phyloP scores from a whole-genome alignment of 169 alveolate species.

The Cryptosporidium meleagridis region DNA sequence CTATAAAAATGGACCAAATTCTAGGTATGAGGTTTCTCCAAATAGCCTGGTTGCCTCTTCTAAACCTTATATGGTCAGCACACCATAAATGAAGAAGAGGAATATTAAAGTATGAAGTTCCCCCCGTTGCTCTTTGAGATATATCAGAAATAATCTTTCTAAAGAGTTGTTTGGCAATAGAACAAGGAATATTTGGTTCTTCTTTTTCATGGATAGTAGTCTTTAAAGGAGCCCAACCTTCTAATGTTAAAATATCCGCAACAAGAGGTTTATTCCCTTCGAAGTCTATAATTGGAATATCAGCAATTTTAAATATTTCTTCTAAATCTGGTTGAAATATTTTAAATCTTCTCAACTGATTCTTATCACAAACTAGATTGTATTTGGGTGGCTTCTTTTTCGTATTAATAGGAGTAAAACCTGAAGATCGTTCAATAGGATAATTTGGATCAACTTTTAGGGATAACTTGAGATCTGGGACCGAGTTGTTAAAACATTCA shows the following conservation, averaged over 20 bases:
- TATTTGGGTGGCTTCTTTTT: conserved; percentile 51
- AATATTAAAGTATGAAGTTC: conserved; percentile 60
- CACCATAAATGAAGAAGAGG: conserved; percentile 66
- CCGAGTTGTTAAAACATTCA: conserved; percentile 21
- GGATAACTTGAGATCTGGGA: conserved; percentile 27
- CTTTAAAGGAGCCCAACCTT: conserved; percentile 66
- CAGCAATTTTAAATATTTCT: conserved; percentile 14
- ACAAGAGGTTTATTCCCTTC: conserved; percentile 36
- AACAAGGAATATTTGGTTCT: conserved; percentile 46
- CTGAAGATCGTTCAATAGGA: conserved; percentile 23
- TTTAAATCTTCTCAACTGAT: conserved; percentile 54
- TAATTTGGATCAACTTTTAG: conserved; percentile 36
- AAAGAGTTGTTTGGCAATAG: conserved; percentile 60
- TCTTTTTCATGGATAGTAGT: conserved; percentile 43
- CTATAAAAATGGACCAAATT: conserved; percentile 44
- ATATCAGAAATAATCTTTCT: conserved; percentile 51
- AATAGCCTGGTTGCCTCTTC: conserved; percentile 35
- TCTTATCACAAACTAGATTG: conserved; percentile 20
- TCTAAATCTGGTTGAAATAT: conserved; percentile 26
- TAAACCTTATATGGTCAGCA: conserved; percentile 60
- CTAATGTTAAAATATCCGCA: conserved; percentile 49
- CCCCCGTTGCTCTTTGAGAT: conserved; percentile 68
- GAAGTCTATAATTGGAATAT: conserved; percentile 44
- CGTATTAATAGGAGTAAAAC: conserved; percentile 5
- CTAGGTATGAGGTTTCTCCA: conserved; percentile 70